Percentiles rank a stretch among this genome's conserved stretches.
Evolutionary conservation across 371 early-diverging fungal genomes (phyloP).

Genomic region (Mortierella sp.): DNA sequence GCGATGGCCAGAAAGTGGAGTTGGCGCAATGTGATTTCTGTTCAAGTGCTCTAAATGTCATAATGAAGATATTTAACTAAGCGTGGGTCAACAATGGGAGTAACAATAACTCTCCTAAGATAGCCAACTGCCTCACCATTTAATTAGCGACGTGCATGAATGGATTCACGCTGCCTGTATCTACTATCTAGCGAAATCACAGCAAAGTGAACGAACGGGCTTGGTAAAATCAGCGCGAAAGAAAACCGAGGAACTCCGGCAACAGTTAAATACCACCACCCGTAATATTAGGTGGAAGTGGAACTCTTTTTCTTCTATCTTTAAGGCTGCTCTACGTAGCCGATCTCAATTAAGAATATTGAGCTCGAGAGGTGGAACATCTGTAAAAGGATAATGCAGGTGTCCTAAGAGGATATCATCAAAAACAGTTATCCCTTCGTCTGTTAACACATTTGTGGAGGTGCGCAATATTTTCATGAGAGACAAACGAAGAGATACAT

Average conservation of each 20-base stretch:
- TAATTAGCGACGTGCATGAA: slow-evolving; percentile 83
- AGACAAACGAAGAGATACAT: too few relatives aligned
- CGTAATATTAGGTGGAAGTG: slow-evolving; percentile 64
- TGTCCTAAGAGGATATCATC: slow-evolving; percentile 75
- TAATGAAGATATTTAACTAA: slow-evolving; percentile 76
- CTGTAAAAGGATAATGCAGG: slow-evolving; percentile 76
- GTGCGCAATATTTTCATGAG: too few relatives aligned
- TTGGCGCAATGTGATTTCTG: slow-evolving; percentile 81
- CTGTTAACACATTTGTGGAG: too few relatives aligned
- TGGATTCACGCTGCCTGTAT: slow-evolving; percentile 79
- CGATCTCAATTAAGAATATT: slow-evolving; percentile 70
- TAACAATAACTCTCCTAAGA: slow-evolving; percentile 81
- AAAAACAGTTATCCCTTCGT: slow-evolving; percentile 78
- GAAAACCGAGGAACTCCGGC: slow-evolving; percentile 66
- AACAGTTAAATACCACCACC: slow-evolving; percentile 72
- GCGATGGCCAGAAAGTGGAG: slow-evolving; percentile 73
- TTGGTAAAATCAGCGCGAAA: slow-evolving; percentile 73
- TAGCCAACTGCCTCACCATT: slow-evolving; percentile 80
- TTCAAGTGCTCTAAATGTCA: slow-evolving; percentile 81
- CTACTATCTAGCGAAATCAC: slow-evolving; percentile 69
- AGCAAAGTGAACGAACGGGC: slow-evolving; percentile 76
- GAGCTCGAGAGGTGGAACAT: slow-evolving; percentile 76
- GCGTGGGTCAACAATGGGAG: slow-evolving; percentile 81
- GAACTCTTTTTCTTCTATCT: slow-evolving; percentile 58
- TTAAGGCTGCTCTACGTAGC: slow-evolving; percentile 49